Conservation (phyloP, 164 flowering plant species). For the Dillenia turbinata region DNA sequence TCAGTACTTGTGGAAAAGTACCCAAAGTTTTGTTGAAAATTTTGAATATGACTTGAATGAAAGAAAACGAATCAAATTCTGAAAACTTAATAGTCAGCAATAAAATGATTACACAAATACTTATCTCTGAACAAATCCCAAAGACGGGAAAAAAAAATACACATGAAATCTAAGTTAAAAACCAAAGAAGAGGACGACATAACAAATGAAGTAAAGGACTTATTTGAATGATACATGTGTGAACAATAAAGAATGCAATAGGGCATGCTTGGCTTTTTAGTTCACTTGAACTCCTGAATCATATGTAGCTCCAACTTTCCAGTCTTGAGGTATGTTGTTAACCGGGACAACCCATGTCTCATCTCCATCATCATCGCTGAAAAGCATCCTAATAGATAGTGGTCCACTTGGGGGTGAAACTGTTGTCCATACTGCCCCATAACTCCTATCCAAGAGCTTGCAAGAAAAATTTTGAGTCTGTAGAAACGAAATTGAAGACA, state of each 20-base stretch:
- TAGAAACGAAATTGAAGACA: slow-evolving; percentile 1
- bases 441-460: slow-evolving; percentile 71
- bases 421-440: slow-evolving; percentile 80
- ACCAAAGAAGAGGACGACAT: too few relatives aligned
- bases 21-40: too few relatives aligned
- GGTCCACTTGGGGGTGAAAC: slow-evolving; percentile 68
- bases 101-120: too few relatives aligned
- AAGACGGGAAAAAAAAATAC: too few relatives aligned
- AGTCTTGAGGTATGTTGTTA: slow-evolving; percentile 55
- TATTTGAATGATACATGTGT: neutral
- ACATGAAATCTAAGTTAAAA: too few relatives aligned
- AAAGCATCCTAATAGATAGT: slow-evolving; percentile 64
- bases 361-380: slow-evolving; percentile 65
- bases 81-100: too few relatives aligned
- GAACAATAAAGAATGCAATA: neutral
- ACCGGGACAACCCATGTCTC: slow-evolving; percentile 71
- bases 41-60: too few relatives aligned
- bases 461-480: slow-evolving; percentile 64
- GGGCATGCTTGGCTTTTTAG: neutral
- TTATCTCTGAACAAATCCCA: too few relatives aligned
- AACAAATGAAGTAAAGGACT: too few relatives aligned
- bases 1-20: too few relatives aligned
- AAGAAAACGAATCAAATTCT: too few relatives aligned
- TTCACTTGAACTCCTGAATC: slow-evolving; percentile 83
- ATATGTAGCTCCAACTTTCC: slow-evolving; percentile 74